phyloP scores from a whole-genome alignment of 139 green algal species.

The Nannochloris sp. region DNA sequence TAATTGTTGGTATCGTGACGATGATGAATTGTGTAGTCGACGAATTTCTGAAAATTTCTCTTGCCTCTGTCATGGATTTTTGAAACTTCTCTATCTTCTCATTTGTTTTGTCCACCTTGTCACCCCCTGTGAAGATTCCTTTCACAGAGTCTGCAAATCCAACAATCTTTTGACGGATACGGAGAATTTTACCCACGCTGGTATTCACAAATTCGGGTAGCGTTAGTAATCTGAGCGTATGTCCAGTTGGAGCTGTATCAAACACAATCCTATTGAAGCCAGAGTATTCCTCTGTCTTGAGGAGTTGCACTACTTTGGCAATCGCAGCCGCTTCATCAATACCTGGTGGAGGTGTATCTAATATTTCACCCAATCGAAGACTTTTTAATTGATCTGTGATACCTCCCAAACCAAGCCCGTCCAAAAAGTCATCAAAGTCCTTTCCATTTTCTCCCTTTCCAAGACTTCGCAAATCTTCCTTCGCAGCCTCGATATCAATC shows the following conservation, averaged over 20 bases:
- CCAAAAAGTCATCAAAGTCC: conserved; percentile 63
- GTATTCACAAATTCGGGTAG: conserved; percentile 94
- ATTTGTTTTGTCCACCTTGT: conserved; percentile 30
- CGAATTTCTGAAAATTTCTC: conserved; percentile 78
- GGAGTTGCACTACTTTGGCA: conserved; percentile 71
- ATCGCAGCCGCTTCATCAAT: conserved; percentile 93
- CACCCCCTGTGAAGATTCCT: conserved; percentile 63
- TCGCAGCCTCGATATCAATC: conserved; percentile 64
- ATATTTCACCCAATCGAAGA: conserved; percentile 76
- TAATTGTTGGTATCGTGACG: conserved; percentile 95
- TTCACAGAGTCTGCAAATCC: conserved; percentile 59
- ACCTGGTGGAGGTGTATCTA: conserved; percentile 92
- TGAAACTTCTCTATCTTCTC: conserved; percentile 64
- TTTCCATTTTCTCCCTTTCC: conserved; percentile 36
- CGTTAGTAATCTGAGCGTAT: conserved; percentile 92
- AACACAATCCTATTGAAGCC: conserved; percentile 94
- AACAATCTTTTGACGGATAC: conserved; percentile 74
- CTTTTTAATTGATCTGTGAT: conserved; percentile 71
- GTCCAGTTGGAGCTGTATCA: conserved; percentile 95
- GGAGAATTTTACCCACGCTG: conserved; percentile 66
- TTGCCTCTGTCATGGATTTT: conserved; percentile 77
- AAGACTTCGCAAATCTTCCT: conserved; percentile 50
- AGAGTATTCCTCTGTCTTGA: conserved; percentile 68
- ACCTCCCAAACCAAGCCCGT: conserved; percentile 61
- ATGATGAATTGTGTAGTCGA: conserved; percentile 89